Base-by-base conservation (phyloP, 73 alveolate genomes). In the Paramecium sexaurelia region DNA sequence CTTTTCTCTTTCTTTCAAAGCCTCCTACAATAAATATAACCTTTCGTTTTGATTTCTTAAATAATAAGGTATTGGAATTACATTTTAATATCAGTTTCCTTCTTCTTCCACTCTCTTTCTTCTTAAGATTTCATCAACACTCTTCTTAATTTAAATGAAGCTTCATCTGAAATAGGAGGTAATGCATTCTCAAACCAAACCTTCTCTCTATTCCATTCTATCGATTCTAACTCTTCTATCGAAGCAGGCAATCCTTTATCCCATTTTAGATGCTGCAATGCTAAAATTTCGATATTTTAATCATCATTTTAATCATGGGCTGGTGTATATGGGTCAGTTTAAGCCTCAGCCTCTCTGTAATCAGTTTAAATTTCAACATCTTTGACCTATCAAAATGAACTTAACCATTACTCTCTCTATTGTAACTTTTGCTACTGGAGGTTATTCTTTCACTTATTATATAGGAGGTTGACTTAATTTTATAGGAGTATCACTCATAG, bases 221-320 rank as follows among this genome's bases (percentile, higher is more conserved):
- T 98, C 39, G 97, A 94, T 92, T 98, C 99, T 94, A 97, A 95
- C 85, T 96, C 99, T 43, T 98, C 99, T 98, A 97, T 98, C 39
- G 98, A 96, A n/a, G 98, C 99, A 6, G 99, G 99, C n/a, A 98
- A 93, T 15, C 99, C 99, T 82, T 93, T 92, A 7, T 99, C 99
- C 92, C 95, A 98, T 83, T 89, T 95, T 32, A 97, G 91, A 92
- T 98, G 98, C 47, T 96, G 95, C 67, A 98, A 94, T 82, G 96
- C 97, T 51, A 97, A 95, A 39, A 98, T 98, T 92, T 98, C 99
- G 35, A 98, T 99, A 56, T 96, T 95, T 40, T 97, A 94, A 33
- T 98, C 99, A 68, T 94, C 95, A 71, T 95, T 97, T 40, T 96
- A 94, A 26, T 96, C 95, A 73, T 91, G 95, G 13, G 97, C 99